phyloP scores from a whole-genome alignment of 2,329 filamentous ascomycete genomes.

The Epichloe gansuensis region DNA sequence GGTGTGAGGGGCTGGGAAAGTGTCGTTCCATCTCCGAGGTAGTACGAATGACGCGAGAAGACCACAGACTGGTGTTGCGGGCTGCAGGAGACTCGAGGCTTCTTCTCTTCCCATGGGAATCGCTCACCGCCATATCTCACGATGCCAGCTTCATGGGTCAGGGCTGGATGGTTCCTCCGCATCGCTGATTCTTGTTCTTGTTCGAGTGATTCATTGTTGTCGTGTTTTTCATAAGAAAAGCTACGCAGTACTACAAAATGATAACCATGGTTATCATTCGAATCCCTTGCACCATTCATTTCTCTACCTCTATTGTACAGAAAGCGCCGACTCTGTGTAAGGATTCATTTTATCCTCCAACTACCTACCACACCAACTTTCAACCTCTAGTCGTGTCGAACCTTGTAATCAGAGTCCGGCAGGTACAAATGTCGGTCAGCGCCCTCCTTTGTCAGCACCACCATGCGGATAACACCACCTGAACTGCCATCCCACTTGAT shows the following conservation, averaged over 20 bases:
- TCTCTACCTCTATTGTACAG: constrained; percentile 3
- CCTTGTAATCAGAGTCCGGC: constrained; percentile 79
- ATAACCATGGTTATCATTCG: neutral
- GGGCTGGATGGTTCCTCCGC: neutral
- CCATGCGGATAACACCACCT: constrained; percentile 94
- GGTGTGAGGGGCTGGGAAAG: too few relatives aligned
- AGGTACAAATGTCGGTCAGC: constrained; percentile 91
- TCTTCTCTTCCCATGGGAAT: neutral
- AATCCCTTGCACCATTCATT: neutral
- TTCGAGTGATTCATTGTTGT: neutral
- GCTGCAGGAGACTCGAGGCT: neutral
- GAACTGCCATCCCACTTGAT: constrained; percentile 99
- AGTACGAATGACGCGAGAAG: neutral
- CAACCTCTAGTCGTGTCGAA: constrained; percentile 45
- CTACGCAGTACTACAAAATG: neutral
- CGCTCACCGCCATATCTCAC: neutral
- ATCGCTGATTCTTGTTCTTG: neutral
- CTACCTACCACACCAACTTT: constrained; percentile 7
- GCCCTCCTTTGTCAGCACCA: constrained; percentile 81
- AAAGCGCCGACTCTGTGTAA: neutral
- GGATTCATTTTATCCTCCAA: constrained; percentile 1
- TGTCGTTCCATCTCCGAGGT: neutral
- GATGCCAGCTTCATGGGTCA: neutral
- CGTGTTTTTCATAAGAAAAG: neutral
- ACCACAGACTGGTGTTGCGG: neutral